Conservation (phyloP, 2,329 filamentous ascomycete species). For the Aspergillus alliaceus region DNA sequence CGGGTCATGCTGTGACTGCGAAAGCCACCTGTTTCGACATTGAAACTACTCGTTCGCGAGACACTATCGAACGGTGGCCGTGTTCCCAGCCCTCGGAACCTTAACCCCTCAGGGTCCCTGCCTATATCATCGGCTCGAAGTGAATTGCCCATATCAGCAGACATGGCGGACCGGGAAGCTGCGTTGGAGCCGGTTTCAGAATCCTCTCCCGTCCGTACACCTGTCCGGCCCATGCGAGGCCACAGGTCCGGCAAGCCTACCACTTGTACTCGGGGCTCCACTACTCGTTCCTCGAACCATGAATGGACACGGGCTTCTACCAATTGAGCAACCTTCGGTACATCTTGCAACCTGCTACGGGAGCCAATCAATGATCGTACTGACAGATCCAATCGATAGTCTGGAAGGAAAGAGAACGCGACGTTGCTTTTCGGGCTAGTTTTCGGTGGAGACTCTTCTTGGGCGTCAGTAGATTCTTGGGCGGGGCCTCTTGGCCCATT, state of each 20-base stretch:
- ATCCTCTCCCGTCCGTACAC: slow-evolving; percentile 44
- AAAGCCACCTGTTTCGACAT: slow-evolving; percentile 31
- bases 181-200: slow-evolving; percentile 37
- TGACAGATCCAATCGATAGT: slow-evolving; percentile 66
- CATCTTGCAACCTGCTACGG: slow-evolving; percentile 62
- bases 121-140: slow-evolving; percentile 22
- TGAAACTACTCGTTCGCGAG: slow-evolving; percentile 36
- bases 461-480: not conserved
- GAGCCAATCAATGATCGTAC: slow-evolving; percentile 64
- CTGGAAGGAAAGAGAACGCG: slow-evolving; percentile 78
- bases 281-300: slow-evolving; percentile 67
- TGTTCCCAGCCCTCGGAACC: slow-evolving; percentile 32
- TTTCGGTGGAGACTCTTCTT: slow-evolving; percentile 25
- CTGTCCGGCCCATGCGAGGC: slow-evolving; percentile 56
- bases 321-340: slow-evolving; percentile 66
- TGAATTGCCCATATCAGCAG: slow-evolving; percentile 25
- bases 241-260: slow-evolving; percentile 63
- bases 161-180: slow-evolving; percentile 30
- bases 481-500: slow-evolving; percentile 13
- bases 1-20: slow-evolving; percentile 34
- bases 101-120: slow-evolving; percentile 32
- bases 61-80: slow-evolving; percentile 31
- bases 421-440: slow-evolving; percentile 77
- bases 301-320: slow-evolving; percentile 64
- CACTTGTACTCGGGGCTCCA: slow-evolving; percentile 65